Percentiles rank a stretch among this genome's conserved stretches.
Evolutionary conservation across 2,329 filamentous ascomycete species (phyloP).

Genomic region (Cadophora gregata): DNA sequence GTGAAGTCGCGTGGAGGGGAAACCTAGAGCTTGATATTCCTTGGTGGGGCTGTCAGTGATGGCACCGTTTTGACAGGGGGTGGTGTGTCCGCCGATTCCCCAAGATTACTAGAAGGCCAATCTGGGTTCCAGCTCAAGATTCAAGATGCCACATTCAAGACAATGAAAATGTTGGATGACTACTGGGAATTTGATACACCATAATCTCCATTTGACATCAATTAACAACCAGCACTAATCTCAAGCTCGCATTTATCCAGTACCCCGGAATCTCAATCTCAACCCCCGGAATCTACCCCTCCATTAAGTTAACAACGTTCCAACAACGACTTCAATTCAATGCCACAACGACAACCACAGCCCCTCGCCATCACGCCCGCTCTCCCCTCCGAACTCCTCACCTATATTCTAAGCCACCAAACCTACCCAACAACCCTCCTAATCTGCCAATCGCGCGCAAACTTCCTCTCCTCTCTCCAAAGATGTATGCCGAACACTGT

Average conservation of each 20-base stretch:
- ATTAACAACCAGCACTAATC: constrained; percentile 41
- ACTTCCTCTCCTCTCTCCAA: constrained; percentile 67
- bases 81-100: too few species aligned
- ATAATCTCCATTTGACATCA: constrained; percentile 19
- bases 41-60: constrained; percentile 16
- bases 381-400: constrained; percentile 66
- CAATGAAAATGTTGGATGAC: neutral
- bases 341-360: constrained; percentile 16
- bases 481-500: constrained; percentile 49
- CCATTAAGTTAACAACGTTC: constrained; percentile 15
- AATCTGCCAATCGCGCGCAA: constrained; percentile 68
- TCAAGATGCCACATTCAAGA: neutral
- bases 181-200: neutral
- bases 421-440: constrained; percentile 68
- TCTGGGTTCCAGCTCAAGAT: too few species aligned
- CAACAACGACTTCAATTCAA: constrained; percentile 1
- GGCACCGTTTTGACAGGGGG: neutral
- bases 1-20: constrained; percentile 20
- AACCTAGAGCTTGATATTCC: constrained; percentile 37
- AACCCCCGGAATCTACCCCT: constrained; percentile 17
- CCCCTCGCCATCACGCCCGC: constrained; percentile 58
- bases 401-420: constrained; percentile 64
- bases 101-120: too few species aligned
- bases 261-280: neutral
- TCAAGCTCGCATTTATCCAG: neutral